Base-by-base conservation (phyloP, 768 basidiomycete species). In the Termitomyces sp. region DNA sequence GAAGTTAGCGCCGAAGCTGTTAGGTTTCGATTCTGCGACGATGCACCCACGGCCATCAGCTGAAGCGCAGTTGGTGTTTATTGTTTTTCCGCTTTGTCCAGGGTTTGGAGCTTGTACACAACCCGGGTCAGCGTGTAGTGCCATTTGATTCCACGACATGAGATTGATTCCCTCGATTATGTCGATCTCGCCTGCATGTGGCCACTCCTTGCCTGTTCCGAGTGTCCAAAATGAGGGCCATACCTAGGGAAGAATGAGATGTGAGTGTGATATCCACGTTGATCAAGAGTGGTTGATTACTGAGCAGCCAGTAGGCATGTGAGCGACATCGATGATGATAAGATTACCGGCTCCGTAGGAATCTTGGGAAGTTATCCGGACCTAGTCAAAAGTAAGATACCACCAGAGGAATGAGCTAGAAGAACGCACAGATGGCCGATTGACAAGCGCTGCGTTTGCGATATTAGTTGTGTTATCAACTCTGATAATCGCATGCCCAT, bases 391-490 rank as follows among this genome's bases (percentile, higher is more conserved):
- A 20, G 44, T 50, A 28, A 42, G 57, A 49, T 13, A 33, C 24
- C n/a, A 36, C 18, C 13, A 12, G 15, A 22, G 9, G 46, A 51
- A 33, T 22, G 51, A 20, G 44, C 3, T 50, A 33, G 13, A 39
- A 20, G 16, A 18, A 68, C 77, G 48, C 40, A 91, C 89, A 16
- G 89, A 77, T 65, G 87, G 83, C 45, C 91, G 76, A 63, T 84
- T 80, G 20, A 76, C 68, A 16, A 73, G 58, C n/a, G 65, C 62
- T 11, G 80, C 79, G 28, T 68, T 64, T 2, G 78, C 66, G 2
- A 90, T 81, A 58, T 78, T 75, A 7, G 83, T 84, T 1, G 76
- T 77, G 64, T 91, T 89, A 75, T 92, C 91, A 3, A 93, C 92
- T 65, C 80, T 84, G 52, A 94, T 78, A 62, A 94, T 82, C 7